Base-by-base conservation (phyloP, 1,284 basidiomycete genomes). In the Kalmanozyma brasiliensis region DNA sequence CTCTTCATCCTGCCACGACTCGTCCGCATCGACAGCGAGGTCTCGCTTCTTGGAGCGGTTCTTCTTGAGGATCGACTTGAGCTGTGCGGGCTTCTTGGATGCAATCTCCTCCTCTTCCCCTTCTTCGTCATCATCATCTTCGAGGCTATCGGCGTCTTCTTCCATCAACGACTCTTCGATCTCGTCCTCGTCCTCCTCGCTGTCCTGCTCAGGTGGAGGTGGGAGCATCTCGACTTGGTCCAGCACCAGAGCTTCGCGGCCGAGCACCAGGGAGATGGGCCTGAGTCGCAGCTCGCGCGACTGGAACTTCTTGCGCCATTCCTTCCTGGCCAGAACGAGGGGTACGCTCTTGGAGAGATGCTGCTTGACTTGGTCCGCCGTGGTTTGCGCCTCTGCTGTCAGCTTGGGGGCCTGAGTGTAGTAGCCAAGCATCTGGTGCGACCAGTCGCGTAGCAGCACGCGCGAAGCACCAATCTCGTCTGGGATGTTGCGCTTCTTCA, bases 401-500 rank as follows among this genome's bases (percentile, higher is more conserved):
- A 67, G 52, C 32, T 66, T 69, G 45, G 76, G 67, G 13, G 76
- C 66, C 41, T 70, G 63, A 0, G 74, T 68, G 47, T 79, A 78
- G 67, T 80, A 80, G 22, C 74, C 79, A 7, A 80, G 41, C 37
- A 44, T 58, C 32, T 64, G 74, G 26, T 70, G 65, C 49, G 76
- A 73, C 79, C 79, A 80, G 61, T 78, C 76, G 23, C 76, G 74
- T n/a, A 80, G 66, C 29, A 80, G 20, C 7, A 74, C 52, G 38
- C 79, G 70, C 20, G 74, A 73, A 4, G 79, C 77, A 37, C 74
- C 75, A 10, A 66, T 33, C 38, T 66, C 52, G 49, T 79, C 78
- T 11, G 79, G 79, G 20, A 80, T 52, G 38, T 66, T 66, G 41
- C 68, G 53, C 59, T 74, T 76, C 65, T 72, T 75, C 51, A 77